Evolutionary conservation across 768 basidiomycete species (phyloP).

Genomic region (Gloeostereum incarnatum): DNA sequence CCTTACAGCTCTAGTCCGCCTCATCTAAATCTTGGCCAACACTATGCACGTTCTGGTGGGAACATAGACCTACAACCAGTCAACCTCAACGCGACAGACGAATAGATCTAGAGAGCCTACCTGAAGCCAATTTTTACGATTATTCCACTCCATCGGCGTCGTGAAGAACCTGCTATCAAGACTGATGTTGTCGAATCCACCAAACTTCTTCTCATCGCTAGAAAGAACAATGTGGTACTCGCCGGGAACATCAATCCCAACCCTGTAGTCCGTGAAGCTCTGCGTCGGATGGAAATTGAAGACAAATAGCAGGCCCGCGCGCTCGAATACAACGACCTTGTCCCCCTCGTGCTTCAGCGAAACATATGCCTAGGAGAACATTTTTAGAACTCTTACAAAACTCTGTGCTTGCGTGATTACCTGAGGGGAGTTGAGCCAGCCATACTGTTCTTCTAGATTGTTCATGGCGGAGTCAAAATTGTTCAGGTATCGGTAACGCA

Average conservation of each 20-base stretch:
- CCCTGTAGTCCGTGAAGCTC: conserved; percentile 89
- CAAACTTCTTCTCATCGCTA: conserved; percentile 82
- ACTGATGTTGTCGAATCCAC: conserved; percentile 79
- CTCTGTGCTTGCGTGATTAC: conserved; percentile 24
- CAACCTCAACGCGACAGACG: conserved; percentile 1
- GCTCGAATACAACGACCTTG: conserved; percentile 92
- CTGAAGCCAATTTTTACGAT: conserved; percentile 84
- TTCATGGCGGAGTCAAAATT: conserved; percentile 95
- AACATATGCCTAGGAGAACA: conserved; percentile 61
- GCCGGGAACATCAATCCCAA: conserved; percentile 80
- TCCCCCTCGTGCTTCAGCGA: conserved; percentile 91
- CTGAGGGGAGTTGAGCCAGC: conserved; percentile 79
- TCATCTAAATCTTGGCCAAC: conserved; percentile 35
- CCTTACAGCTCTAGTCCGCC: too few species aligned
- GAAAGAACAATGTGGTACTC: conserved; percentile 76
- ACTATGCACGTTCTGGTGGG: conserved; percentile 61
- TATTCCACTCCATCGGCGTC: conserved; percentile 85
- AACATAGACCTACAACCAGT: conserved; percentile 51
- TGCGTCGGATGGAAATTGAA: conserved; percentile 96
- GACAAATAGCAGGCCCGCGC: conserved; percentile 87
- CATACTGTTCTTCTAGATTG: conserved; percentile 63
- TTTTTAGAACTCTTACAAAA: not conserved
- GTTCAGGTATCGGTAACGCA: conserved; percentile 93
- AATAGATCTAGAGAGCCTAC: conserved; percentile 26
- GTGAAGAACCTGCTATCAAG: conserved; percentile 64